These are phyloP conservation scores for Boletus barrowsii DNA, from an alignment of 768 basidiomycete genomes.

Conservation along the genomic window DNA sequence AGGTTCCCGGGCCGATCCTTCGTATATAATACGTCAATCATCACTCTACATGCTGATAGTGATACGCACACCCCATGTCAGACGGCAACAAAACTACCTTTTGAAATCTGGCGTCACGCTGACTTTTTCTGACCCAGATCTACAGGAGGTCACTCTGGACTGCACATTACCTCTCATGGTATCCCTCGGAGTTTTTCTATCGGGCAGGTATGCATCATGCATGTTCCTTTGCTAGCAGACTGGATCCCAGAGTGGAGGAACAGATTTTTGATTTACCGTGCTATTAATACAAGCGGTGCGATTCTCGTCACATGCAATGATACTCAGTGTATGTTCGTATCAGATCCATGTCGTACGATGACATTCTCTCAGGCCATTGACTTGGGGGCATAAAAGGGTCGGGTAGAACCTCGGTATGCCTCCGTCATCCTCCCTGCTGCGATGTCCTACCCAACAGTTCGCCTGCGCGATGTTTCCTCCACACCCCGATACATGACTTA, in stretches of 20 bases:
- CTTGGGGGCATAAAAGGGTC: slow-evolving; percentile 7
- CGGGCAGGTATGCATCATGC: neutral
- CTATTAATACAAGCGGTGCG: neutral
- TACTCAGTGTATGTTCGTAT: neutral
- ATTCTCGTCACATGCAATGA: neutral
- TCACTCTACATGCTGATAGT: neutral
- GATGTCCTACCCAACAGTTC: slow-evolving; percentile 31
- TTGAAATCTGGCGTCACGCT: neutral
- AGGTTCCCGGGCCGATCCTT: neutral
- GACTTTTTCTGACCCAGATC: neutral
- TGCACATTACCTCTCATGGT: neutral
- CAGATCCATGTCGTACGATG: neutral
- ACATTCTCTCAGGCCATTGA: neutral
- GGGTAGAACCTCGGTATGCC: neutral
- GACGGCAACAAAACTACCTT: neutral
- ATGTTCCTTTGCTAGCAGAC: neutral
- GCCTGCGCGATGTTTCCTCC: slow-evolving; percentile 41
- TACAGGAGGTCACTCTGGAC: neutral
- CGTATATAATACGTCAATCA: neutral
- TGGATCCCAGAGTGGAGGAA: neutral
- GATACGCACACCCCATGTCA: neutral
- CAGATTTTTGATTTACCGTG: neutral
- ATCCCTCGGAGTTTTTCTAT: slow-evolving; percentile 6
- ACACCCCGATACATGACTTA: slow-evolving; percentile 38
- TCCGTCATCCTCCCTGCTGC: neutral